Base-by-base conservation (phyloP, 306 rosid species). In the Lathyrus sativus region DNA sequence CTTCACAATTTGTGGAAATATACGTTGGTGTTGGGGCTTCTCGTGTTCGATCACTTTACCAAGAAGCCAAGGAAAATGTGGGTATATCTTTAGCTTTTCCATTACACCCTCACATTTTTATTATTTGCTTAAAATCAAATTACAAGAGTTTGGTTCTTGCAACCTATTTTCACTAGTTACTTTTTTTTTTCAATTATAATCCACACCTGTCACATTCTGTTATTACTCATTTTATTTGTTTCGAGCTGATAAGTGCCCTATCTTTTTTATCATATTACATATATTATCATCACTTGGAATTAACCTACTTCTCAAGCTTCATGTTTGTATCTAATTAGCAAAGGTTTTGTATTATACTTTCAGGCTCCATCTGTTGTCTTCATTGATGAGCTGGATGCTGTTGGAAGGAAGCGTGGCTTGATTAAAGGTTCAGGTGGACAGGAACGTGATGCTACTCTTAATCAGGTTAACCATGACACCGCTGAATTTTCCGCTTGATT, bases 401-500 rank as follows among this genome's bases (percentile, higher is more conserved):
- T 93, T 64, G 98, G 98, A 76, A 90, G 98, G 83, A 96, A 85
- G 76, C 98, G 98, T 82, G 98, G 98, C 63, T 77, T 93, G 88
- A 93, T 93, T 63, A 93, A 93, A 81, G 98, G 98, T 74, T 93
- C 97, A 51, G 98, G 98, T 73, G 98, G 98, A 77, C 96, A 90
- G 79, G 98, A 93, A 82, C 96, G 98, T 65, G 98, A 93, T 66
- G 97, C 98, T 67, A 93, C 98, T 71, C 98, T 93, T 74, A 93
- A 93, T 81, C 98, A 93, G 98, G 98, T 93, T 80, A 59, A 41
- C 11, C 61, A 73, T 29, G 26, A 38, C 56, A 24, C 14, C 17
- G 14, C 62, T 35, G 39, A 65, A 74, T 71, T 62, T 73, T 18
- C 51, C 22, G 39, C 5, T 54, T 42, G 46, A 35, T 50, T 24